Evolutionary conservation across 2,329 filamentous ascomycete genomes (phyloP).

Genomic region (Pezicula radicicola): DNA sequence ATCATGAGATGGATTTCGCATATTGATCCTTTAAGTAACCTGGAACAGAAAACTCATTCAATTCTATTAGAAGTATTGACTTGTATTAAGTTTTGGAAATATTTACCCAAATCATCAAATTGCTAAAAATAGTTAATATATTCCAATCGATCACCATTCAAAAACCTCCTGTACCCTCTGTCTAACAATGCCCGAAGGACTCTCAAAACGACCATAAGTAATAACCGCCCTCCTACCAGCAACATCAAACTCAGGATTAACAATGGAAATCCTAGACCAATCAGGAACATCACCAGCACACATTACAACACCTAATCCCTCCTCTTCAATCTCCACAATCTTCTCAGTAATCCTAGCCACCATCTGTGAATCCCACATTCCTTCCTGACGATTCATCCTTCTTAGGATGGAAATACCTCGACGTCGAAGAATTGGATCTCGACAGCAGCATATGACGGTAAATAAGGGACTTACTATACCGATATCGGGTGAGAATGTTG

Average conservation of each 20-base stretch:
- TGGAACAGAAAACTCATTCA: too few relatives aligned
- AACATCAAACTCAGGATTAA: neutral
- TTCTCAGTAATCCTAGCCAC: neutral
- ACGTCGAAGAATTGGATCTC: constrained; percentile 49
- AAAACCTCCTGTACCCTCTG: too few relatives aligned
- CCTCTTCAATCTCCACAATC: constrained; percentile 1
- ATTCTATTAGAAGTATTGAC: too few relatives aligned
- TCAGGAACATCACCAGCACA: neutral
- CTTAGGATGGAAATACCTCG: constrained; percentile 57
- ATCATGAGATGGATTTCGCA: too few relatives aligned
- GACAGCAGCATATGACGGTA: constrained; percentile 60
- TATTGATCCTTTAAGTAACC: too few relatives aligned
- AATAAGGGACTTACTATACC: constrained; percentile 62
- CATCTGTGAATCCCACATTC: constrained; percentile 55
- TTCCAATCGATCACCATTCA: too few relatives aligned
- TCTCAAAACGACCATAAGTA: neutral
- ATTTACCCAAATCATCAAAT: too few relatives aligned
- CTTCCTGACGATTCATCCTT: constrained; percentile 58
- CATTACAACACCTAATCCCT: neutral
- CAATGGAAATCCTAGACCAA: neutral
- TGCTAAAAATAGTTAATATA: too few relatives aligned
- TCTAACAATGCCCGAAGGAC: too few relatives aligned
- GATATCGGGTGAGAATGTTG: constrained; percentile 35
- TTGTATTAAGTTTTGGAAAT: too few relatives aligned
- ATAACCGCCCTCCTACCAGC: neutral